phyloP scores from a whole-genome alignment of 805 yeast genomes.

The Zygotorulaspora florentina region DNA sequence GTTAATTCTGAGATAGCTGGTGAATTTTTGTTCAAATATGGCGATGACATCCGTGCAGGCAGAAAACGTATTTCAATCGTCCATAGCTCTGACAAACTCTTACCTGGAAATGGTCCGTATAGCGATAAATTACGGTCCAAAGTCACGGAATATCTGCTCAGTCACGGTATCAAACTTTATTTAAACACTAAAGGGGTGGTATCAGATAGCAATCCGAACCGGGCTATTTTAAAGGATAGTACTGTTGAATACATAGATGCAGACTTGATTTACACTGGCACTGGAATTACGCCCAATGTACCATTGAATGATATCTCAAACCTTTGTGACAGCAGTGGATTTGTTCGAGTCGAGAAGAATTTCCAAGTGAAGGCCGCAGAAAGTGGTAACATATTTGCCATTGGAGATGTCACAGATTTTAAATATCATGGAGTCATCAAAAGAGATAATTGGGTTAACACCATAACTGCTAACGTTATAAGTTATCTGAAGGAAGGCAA shows the following conservation, averaged over 20 bases:
- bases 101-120: constrained; percentile 15
- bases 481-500: constrained; percentile 1
- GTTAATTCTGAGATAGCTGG: constrained; percentile 34
- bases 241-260: constrained; percentile 11
- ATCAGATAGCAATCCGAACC: constrained; percentile 4
- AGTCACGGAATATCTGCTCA: constrained; percentile 14
- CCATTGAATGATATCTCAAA: constrained; percentile 17
- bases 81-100: constrained; percentile 19
- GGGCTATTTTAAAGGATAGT: constrained; percentile 5
- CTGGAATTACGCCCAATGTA: constrained; percentile 23
- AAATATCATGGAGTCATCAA: constrained; percentile 22
- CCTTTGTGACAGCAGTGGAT: constrained; percentile 15
- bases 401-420: constrained; percentile 34
- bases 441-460: constrained; percentile 9
- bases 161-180: constrained; percentile 16
- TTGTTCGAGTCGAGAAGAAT: constrained; percentile 19
- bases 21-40: constrained; percentile 27
- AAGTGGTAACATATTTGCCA: constrained; percentile 30
- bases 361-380: constrained; percentile 20
- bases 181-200: constrained; percentile 13
- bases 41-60: constrained; percentile 10
- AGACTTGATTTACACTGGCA: constrained; percentile 17
- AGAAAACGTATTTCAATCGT: constrained; percentile 25
- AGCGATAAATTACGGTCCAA: constrained; percentile 14
- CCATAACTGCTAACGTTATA: constrained; percentile 2